Evolutionary conservation across 139 green algal genomes (phyloP), one percentile per base, ranked within the genome.

Genomic region (Chlorella sp.): DNA sequence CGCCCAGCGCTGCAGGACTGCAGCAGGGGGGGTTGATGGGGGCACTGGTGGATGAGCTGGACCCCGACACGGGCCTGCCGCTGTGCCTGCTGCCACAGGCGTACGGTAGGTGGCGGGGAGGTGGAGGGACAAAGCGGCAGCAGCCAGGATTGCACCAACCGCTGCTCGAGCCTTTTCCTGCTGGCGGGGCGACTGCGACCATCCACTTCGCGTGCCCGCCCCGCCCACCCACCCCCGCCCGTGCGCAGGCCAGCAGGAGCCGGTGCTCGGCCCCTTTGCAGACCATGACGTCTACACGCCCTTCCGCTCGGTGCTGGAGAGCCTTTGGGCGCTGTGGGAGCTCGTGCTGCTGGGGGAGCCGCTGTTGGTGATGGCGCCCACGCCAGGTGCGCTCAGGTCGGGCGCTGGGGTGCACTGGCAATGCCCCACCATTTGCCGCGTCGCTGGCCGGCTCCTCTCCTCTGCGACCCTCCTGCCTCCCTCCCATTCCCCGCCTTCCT

Each of bases 281-380:
- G 81, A 91, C 31, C 60, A 67, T 23, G 87, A 94, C 62, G 46
- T 88, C 19, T 93, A 73, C 61, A 82, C 79, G n/a, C 79, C 84
- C 17, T 75, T 89, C 67, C 59, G 67, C 11, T 51, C n/a, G 23
- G 61, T 82, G 41, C 62, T 89, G 33, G 60, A 78, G 3, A 51
- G 79, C 33, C 31, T 88, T 69, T 97, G 93, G 93, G 73, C 76
- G 33, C 76, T 98, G 60, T 97, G 94, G 94, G 93, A 97, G 83
- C 76, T 97, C 70, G 45, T 88, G 59, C 63, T 98, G 36, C 70
- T 90, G 38, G 94, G 84, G 1, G 74, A 95, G 79, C 91, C 94
- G 29, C 73, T 98, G 8, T 51, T 97, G 38, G 84, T 98, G 29
- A 65, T 93, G 8, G 92, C 87, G 1, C 90, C 89, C 33, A 87